These are phyloP conservation scores for Ilex aquifolium DNA, from an alignment of 257 asterid genomes.

Conservation along the genomic window DNA sequence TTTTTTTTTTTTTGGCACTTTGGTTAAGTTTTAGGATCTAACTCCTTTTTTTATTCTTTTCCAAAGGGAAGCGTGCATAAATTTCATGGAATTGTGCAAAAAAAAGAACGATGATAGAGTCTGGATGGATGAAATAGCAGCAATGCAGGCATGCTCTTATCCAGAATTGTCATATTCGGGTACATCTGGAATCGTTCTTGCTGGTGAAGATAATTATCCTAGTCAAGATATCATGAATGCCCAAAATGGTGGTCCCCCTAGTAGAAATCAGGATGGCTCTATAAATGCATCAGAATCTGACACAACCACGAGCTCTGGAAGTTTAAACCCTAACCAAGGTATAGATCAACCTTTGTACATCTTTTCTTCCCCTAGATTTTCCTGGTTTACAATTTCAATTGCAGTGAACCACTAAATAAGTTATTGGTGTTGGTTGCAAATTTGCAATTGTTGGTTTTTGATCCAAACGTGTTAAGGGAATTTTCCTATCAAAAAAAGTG, in stretches of 20 bases:
- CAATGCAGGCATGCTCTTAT: constrained; percentile 51
- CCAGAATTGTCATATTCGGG: constrained; percentile 44
- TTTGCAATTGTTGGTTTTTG: too few relatives aligned
- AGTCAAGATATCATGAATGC: constrained; percentile 7
- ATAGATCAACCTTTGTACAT: constrained; percentile 3
- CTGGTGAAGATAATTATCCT: constrained; percentile 40
- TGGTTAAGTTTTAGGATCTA: not conserved
- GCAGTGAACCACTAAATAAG: too few relatives aligned
- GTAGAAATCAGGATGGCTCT: constrained; percentile 19
- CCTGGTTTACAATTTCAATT: too few relatives aligned
- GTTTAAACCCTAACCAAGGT: constrained; percentile 48
- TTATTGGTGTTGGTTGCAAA: too few relatives aligned
- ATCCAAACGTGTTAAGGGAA: too few relatives aligned
- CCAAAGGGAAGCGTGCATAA: constrained; percentile 58
- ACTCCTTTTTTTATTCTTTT: constrained; percentile 5
- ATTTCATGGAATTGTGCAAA: constrained; percentile 62
- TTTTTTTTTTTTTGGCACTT: not conserved
- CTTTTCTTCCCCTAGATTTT: not conserved
- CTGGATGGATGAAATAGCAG: constrained; percentile 87
- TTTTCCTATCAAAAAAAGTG: too few relatives aligned
- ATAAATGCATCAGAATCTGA: constrained; percentile 36
- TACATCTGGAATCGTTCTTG: constrained; percentile 38
- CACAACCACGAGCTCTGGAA: constrained; percentile 33
- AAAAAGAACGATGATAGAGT: constrained; percentile 57
- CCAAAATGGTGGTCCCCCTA: not conserved